Percentiles rank a stretch among this genome's conserved stretches.
These are phyloP conservation scores for Dactylella cylindrospora DNA, from an alignment of 2,329 filamentous ascomycete species.

Conservation along the genomic window DNA sequence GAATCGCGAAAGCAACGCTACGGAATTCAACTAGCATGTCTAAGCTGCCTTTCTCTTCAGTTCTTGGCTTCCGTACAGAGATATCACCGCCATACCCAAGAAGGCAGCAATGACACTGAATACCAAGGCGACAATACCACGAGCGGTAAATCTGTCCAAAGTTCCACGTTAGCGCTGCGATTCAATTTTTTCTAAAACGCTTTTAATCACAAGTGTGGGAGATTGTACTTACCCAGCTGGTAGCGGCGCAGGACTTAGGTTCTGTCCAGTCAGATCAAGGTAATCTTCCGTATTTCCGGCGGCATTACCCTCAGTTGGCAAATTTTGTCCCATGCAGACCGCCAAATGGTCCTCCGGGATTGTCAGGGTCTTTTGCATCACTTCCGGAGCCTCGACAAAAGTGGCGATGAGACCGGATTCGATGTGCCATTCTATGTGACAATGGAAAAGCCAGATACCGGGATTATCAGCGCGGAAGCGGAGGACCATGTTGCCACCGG, in stretches of 20 bases:
- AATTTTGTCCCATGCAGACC: slow-evolving; percentile 55
- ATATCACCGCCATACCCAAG: slow-evolving; percentile 67
- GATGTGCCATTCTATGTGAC: slow-evolving; percentile 76
- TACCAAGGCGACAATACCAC: slow-evolving; percentile 72
- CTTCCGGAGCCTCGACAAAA: slow-evolving; percentile 64
- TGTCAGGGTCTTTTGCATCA: slow-evolving; percentile 62
- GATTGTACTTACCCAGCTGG: slow-evolving; percentile 61
- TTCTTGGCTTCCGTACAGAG: slow-evolving; percentile 63
- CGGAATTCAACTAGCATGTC: slow-evolving; percentile 6
- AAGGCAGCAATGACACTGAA: slow-evolving; percentile 71
- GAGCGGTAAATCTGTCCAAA: slow-evolving; percentile 65
- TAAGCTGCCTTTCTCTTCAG: slow-evolving; percentile 34
- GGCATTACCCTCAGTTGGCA: slow-evolving; percentile 67
- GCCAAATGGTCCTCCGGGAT: slow-evolving; percentile 65
- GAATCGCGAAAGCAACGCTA: too few species aligned
- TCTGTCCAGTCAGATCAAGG: slow-evolving; percentile 65
- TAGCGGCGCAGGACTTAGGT: slow-evolving; percentile 59
- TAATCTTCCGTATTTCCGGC: slow-evolving; percentile 68
- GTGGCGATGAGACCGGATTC: slow-evolving; percentile 66
- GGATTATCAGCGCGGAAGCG: slow-evolving; percentile 69
- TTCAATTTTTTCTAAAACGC: too few species aligned
- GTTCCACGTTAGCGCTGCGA: slow-evolving; percentile 44
- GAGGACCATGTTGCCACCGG: slow-evolving; percentile 68
- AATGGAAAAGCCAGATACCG: slow-evolving; percentile 58
- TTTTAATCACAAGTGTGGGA: too few species aligned